phyloP scores from a whole-genome alignment of 257 asterid species.

The Solanum pimpinellifolium region DNA sequence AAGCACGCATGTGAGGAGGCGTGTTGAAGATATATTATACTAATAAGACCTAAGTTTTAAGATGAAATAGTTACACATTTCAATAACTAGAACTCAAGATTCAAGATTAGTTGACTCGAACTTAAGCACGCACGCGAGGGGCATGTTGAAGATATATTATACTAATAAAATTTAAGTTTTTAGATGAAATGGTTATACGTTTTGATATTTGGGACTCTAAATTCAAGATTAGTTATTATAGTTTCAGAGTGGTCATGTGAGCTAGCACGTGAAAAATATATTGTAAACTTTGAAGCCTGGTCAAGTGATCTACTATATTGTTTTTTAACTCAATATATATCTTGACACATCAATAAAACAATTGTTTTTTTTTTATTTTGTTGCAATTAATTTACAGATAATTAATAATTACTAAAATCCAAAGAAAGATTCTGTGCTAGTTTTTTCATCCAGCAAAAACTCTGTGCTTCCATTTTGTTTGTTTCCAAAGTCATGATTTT shows the following conservation, averaged over 20 bases:
- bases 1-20: neutral
- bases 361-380: neutral
- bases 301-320: neutral
- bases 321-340: neutral
- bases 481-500: neutral
- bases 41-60: neutral
- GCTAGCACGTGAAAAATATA: conserved; percentile 3
- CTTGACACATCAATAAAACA: neutral
- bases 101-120: neutral
- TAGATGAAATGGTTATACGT: neutral
- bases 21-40: neutral
- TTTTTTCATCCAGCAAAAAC: neutral
- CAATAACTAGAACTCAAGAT: neutral
- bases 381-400: neutral
- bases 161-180: rapidly evolving
- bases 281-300: neutral
- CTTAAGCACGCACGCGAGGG: neutral
- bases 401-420: neutral
- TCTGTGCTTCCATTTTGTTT: neutral
- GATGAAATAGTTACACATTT: neutral
- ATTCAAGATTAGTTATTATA: neutral
- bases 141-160: neutral
- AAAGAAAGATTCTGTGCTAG: neutral
- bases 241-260: conserved; percentile 15
- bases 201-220: neutral